These are phyloP conservation scores for Panicum hallii DNA, from an alignment of 202 grass and related monocot species.

Conservation along the genomic window DNA sequence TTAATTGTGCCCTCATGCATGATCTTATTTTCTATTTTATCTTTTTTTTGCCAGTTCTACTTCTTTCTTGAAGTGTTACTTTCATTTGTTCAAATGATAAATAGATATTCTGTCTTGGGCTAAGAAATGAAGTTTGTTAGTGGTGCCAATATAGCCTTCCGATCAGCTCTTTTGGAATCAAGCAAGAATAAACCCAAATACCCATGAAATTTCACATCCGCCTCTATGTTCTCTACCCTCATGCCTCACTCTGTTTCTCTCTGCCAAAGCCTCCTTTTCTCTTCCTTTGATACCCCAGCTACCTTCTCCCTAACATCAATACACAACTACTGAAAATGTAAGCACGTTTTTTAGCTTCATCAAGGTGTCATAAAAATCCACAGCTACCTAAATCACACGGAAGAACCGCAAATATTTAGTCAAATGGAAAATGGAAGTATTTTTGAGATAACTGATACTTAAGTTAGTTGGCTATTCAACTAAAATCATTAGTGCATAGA, in stretches of 20 bases:
- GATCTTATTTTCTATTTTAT: constrained; percentile 1
- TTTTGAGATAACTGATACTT: neutral
- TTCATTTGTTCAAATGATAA: neutral
- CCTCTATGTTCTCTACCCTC: neutral
- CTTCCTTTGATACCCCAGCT: neutral
- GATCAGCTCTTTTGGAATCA: neutral
- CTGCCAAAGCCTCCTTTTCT: neutral
- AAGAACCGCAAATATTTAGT: neutral
- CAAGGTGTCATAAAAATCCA: neutral
- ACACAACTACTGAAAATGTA: neutral
- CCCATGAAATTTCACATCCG: neutral
- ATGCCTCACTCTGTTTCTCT: neutral
- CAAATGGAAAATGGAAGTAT: neutral
- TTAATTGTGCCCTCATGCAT: constrained; percentile 9
- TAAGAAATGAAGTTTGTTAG: neutral
- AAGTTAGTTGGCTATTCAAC: neutral
- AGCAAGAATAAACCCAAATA: neutral
- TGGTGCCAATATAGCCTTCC: neutral
- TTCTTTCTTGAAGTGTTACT: constrained; percentile 15
- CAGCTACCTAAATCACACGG: neutral
- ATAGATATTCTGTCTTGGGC: neutral
- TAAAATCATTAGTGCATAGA: neutral
- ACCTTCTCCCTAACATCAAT: neutral
- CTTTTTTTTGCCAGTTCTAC: neutral
- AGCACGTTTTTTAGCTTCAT: neutral